Conservation (phyloP, 257 asterid genomes). For the Gentiana macrophylla region DNA sequence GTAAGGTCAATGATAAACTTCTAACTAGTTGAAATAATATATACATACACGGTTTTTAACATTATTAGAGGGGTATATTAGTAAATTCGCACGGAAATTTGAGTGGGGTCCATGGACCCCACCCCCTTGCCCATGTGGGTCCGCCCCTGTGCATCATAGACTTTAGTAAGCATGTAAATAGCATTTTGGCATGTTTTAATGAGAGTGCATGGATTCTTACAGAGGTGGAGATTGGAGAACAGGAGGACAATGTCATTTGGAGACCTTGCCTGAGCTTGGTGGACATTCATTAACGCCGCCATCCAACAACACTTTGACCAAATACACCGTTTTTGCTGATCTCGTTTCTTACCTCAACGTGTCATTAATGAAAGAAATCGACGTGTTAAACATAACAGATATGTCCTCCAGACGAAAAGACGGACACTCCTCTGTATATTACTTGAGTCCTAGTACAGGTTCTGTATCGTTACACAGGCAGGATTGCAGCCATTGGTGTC, state of each 20-base stretch:
- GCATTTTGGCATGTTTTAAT: neutral
- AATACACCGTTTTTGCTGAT: slow-evolving; percentile 33
- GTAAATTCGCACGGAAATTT: too few relatives aligned
- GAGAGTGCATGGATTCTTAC: slow-evolving; percentile 5
- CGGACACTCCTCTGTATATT: slow-evolving; percentile 80
- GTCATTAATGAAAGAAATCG: slow-evolving; percentile 22
- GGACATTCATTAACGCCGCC: slow-evolving; percentile 41
- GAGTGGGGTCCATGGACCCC: too few relatives aligned
- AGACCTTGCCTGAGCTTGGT: slow-evolving; percentile 69
- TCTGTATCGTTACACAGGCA: slow-evolving; percentile 55
- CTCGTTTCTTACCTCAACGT: slow-evolving; percentile 22
- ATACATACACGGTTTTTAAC: too few relatives aligned
- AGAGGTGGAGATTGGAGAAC: slow-evolving; percentile 95
- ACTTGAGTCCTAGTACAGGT: slow-evolving; percentile 49
- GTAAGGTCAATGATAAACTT: too few relatives aligned
- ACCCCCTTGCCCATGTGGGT: too few relatives aligned
- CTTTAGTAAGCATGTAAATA: too few relatives aligned
- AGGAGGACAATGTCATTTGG: slow-evolving; percentile 74
- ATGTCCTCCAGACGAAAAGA: slow-evolving; percentile 79
- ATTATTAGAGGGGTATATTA: too few relatives aligned
- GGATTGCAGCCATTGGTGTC: slow-evolving; percentile 98
- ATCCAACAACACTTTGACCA: slow-evolving; percentile 44
- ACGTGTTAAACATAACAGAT: slow-evolving; percentile 48
- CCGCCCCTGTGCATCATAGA: too few relatives aligned
- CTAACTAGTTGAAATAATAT: too few relatives aligned